These are phyloP conservation scores for Cladophialophora yegresii DNA, from an alignment of 2,329 filamentous ascomycete genomes.

Conservation along the genomic window DNA sequence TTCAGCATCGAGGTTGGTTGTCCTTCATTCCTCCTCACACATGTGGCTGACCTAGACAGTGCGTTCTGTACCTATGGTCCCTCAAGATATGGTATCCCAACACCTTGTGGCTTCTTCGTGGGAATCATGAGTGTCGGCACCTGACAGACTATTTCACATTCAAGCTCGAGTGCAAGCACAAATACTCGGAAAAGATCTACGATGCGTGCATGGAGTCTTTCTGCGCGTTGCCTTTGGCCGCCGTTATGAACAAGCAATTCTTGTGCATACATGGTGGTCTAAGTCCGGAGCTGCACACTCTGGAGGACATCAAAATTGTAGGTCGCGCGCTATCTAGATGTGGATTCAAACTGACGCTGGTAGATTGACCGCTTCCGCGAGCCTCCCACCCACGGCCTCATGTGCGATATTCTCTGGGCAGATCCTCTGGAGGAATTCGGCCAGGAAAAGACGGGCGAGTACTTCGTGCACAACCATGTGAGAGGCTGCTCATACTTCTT, in stretches of 20 bases:
- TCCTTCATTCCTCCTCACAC: neutral
- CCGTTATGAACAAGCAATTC: conserved; percentile 99
- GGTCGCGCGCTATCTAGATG: conserved; percentile 41
- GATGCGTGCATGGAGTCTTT: conserved; percentile 99
- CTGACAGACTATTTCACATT: conserved; percentile 99
- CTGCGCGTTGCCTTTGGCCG: conserved; percentile 87
- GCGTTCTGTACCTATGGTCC: conserved; percentile 95
- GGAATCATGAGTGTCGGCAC: conserved; percentile 98
- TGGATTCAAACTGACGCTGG: conserved; percentile 33
- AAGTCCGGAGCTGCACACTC: conserved; percentile 90
- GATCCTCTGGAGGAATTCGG: conserved; percentile 98
- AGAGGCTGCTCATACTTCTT: conserved; percentile 99
- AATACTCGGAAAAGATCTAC: conserved; percentile 94
- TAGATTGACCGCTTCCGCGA: conserved; percentile 97
- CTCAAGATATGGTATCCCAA: conserved; percentile 99
- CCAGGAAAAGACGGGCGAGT: conserved; percentile 97
- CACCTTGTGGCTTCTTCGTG: conserved; percentile 92
- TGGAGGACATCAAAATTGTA: conserved; percentile 89
- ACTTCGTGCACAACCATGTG: conserved; percentile 97
- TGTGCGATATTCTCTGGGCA: conserved; percentile 99
- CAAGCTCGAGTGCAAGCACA: conserved; percentile 99
- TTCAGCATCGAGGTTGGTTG: conserved; percentile 83
- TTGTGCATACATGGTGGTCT: conserved; percentile 96
- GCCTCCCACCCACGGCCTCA: conserved; percentile 92
- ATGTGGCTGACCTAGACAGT: conserved; percentile 54